phyloP scores from a whole-genome alignment of 306 rosid species.

The Vigna nakashimae region DNA sequence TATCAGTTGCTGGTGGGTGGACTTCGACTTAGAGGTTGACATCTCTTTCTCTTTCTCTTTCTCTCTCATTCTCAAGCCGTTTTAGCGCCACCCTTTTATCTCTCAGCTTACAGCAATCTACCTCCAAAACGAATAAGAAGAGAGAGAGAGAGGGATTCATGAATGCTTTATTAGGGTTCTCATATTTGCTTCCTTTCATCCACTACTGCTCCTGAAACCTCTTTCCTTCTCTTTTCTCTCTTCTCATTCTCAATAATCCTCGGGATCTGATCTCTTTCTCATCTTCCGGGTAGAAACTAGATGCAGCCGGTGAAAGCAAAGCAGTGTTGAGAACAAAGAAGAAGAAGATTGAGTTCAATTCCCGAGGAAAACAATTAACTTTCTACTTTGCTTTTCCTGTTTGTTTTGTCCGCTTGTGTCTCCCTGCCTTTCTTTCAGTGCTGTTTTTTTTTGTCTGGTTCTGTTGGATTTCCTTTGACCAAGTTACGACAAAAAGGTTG shows the following conservation, averaged over 20 bases:
- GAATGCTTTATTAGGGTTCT: constrained; percentile 51
- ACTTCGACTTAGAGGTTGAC: constrained; percentile 53
- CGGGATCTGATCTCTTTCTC: constrained; percentile 19
- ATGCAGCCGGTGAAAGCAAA: background rate
- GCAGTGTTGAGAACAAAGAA: background rate
- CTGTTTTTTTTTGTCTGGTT: constrained; percentile 22
- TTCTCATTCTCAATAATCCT: background rate
- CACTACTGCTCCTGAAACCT: constrained; percentile 1
- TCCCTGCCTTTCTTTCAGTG: constrained; percentile 19
- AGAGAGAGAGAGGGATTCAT: background rate
- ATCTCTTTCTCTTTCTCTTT: constrained; percentile 40
- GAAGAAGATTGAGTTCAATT: constrained; percentile 16
- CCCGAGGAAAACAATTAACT: constrained; percentile 24
- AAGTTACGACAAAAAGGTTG: constrained; percentile 3
- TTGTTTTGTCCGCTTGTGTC: constrained; percentile 8
- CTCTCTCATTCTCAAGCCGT: constrained; percentile 56
- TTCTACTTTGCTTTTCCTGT: constrained; percentile 15
- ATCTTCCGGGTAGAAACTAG: background rate
- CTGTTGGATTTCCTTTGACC: constrained; percentile 27
- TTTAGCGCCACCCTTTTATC: constrained; percentile 72
- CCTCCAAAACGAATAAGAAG: constrained; percentile 35
- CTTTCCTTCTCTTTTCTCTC: constrained; percentile 20
- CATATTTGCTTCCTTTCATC: constrained; percentile 47
- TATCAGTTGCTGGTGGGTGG: constrained; percentile 84
- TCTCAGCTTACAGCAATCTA: constrained; percentile 76